Conservation (phyloP, 306 rosid species). For the Lagenaria siceraria region DNA sequence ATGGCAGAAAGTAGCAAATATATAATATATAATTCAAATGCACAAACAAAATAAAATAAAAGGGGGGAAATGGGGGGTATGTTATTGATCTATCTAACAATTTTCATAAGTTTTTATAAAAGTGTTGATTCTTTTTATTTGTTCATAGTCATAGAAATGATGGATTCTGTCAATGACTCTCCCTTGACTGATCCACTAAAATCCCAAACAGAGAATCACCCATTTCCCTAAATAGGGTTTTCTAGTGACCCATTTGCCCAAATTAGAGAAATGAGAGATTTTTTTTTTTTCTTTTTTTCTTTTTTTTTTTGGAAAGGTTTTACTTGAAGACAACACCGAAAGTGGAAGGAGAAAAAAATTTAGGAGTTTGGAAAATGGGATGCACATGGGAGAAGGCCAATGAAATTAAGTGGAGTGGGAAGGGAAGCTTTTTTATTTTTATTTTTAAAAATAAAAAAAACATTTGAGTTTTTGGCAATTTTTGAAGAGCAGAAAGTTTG, state of each 20-base stretch:
- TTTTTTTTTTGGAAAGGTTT: too few relatives aligned
- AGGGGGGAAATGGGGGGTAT: neutral
- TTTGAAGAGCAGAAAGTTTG: conserved; percentile 28
- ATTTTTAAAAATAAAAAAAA: too few relatives aligned
- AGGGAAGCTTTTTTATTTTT: neutral
- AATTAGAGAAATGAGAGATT: neutral
- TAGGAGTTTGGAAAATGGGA: neutral
- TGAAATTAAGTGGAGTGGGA: neutral
- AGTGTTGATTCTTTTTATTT: conserved; percentile 2
- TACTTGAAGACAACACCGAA: conserved; percentile 8
- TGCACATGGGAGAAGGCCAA: neutral
- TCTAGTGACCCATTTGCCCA: conserved; percentile 4
- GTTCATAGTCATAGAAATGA: neutral
- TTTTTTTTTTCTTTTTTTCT: neutral
- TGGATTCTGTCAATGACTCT: neutral
- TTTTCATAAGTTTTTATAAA: neutral
- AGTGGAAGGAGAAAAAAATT: neutral
- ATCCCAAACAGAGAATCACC: neutral
- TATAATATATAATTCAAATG: neutral
- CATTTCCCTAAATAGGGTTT: neutral
- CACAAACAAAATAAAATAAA: neutral
- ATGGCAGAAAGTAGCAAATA: conserved; percentile 3
- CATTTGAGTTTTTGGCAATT: conserved; percentile 6
- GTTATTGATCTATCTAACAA: neutral
- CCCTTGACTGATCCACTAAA: conserved; percentile 10